phyloP scores from a whole-genome alignment of 805 yeast genomes.

The Jamesozyma hellenica region DNA sequence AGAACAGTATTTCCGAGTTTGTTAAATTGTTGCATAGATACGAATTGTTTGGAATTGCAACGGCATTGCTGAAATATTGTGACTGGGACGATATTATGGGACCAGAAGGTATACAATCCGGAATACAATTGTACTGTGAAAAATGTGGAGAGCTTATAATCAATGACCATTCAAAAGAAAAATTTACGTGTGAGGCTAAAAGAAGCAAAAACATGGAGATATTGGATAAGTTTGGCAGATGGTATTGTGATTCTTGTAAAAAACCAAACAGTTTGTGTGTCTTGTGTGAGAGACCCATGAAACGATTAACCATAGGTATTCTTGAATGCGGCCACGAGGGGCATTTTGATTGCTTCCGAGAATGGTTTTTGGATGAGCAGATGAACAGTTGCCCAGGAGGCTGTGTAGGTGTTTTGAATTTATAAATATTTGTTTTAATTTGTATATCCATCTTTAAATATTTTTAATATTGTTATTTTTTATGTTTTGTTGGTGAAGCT shows the following conservation, averaged over 20 bases:
- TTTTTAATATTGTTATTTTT: background rate
- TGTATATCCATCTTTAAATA: background rate
- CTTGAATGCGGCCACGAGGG: conserved; percentile 80
- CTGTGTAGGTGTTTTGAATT: conserved; percentile 20
- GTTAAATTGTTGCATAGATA: conserved; percentile 24
- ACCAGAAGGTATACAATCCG: conserved; percentile 24
- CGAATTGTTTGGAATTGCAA: conserved; percentile 28
- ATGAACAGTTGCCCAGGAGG: conserved; percentile 77
- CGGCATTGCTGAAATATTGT: conserved; percentile 27
- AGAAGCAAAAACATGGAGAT: conserved; percentile 23
- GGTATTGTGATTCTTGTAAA: conserved; percentile 76
- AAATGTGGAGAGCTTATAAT: conserved; percentile 48
- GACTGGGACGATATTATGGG: conserved; percentile 26
- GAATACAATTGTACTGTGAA: conserved; percentile 49
- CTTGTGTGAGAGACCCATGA: conserved; percentile 67
- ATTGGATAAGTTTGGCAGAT: conserved; percentile 47
- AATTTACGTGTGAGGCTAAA: conserved; percentile 17
- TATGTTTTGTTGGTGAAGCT: background rate
- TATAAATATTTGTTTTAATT: background rate
- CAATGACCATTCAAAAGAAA: conserved; percentile 46
- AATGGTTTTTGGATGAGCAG: conserved; percentile 62
- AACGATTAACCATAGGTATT: conserved; percentile 52
- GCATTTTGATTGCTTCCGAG: conserved; percentile 67
- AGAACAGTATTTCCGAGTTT: conserved; percentile 25
- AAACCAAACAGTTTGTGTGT: conserved; percentile 57